Evolutionary conservation across 2,329 filamentous ascomycete genomes (phyloP).

Genomic region (Calcarisporium arbuscula): DNA sequence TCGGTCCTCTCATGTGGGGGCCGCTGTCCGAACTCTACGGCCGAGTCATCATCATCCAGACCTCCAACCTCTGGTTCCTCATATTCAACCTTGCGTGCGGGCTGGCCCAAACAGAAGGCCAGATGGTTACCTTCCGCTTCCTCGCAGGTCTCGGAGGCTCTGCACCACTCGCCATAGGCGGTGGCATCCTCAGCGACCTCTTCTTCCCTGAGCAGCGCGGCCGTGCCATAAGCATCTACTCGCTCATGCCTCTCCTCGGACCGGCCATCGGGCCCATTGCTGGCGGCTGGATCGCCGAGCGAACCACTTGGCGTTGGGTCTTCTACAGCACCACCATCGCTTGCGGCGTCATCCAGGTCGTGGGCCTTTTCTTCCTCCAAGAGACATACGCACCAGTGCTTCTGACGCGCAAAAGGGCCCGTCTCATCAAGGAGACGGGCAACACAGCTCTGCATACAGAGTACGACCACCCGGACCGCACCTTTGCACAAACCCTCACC

Average conservation of each 20-base stretch:
- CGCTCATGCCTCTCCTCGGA: constrained; percentile 53
- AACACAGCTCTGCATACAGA: constrained; percentile 43
- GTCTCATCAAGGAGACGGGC: constrained; percentile 51
- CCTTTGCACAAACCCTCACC: constrained; percentile 32
- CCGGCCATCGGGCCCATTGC: constrained; percentile 44
- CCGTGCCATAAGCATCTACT: constrained; percentile 57
- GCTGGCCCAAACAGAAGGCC: constrained; percentile 53
- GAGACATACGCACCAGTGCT: constrained; percentile 54
- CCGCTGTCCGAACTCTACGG: constrained; percentile 57
- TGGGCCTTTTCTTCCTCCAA: constrained; percentile 53
- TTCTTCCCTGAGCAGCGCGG: constrained; percentile 53
- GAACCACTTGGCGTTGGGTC: constrained; percentile 65
- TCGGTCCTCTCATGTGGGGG: constrained; percentile 57
- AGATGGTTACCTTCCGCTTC: constrained; percentile 55
- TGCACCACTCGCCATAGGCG: constrained; percentile 59
- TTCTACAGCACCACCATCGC: constrained; percentile 62
- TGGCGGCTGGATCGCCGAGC: constrained; percentile 32
- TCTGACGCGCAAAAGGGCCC: constrained; percentile 52
- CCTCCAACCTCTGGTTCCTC: constrained; percentile 50
- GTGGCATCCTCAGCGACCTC: constrained; percentile 59
- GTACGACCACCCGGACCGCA: constrained; percentile 38
- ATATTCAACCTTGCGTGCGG: constrained; percentile 58
- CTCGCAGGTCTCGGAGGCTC: constrained; percentile 54
- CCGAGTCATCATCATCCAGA: constrained; percentile 35
- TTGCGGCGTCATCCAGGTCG: constrained; percentile 53